A percentile compares a stretch with the other conserved stretches of the same genome.
Evolutionary conservation across 805 yeast species (phyloP).

Genomic region (Debaryomyces prosopidis): DNA sequence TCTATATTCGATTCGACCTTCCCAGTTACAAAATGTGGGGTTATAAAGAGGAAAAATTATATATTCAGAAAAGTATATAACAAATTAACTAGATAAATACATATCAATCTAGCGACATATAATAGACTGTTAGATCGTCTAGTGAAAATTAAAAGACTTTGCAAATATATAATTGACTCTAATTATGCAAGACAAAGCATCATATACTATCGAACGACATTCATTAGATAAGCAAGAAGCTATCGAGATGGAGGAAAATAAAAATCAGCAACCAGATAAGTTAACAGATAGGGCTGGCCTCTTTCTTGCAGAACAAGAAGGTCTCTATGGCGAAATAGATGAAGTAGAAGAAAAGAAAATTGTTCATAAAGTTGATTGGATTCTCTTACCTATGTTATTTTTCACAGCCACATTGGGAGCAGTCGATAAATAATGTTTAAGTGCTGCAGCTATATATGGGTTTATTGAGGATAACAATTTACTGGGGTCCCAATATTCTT

Average conservation of each 20-base stretch:
- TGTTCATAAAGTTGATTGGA: slow-evolving; percentile 23
- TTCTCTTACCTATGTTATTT: slow-evolving; percentile 13
- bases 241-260: background rate
- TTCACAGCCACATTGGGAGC: slow-evolving; percentile 19
- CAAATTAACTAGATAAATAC: too few species aligned
- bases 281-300: slow-evolving; percentile 13
- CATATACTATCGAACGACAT: background rate
- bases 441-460: slow-evolving; percentile 21
- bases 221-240: slow-evolving; percentile 1
- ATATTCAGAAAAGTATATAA: too few species aligned
- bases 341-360: slow-evolving; percentile 42
- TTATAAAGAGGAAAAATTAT: too few species aligned
- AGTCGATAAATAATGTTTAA: slow-evolving; percentile 16
- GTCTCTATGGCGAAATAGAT: slow-evolving; percentile 27
- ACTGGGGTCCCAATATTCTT: slow-evolving; percentile 14
- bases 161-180: slow-evolving; percentile 2
- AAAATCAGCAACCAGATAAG: background rate
- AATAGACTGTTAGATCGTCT: too few species aligned
- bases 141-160: too few species aligned
- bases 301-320: slow-evolving; percentile 11
- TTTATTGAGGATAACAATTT: slow-evolving; percentile 12
- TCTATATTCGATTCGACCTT: too few species aligned
- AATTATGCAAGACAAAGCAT: slow-evolving; percentile 1
- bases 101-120: too few species aligned
- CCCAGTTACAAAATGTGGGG: too few species aligned